Base-by-base conservation (phyloP, 768 basidiomycete genomes). In the Leccinum boreale region DNA sequence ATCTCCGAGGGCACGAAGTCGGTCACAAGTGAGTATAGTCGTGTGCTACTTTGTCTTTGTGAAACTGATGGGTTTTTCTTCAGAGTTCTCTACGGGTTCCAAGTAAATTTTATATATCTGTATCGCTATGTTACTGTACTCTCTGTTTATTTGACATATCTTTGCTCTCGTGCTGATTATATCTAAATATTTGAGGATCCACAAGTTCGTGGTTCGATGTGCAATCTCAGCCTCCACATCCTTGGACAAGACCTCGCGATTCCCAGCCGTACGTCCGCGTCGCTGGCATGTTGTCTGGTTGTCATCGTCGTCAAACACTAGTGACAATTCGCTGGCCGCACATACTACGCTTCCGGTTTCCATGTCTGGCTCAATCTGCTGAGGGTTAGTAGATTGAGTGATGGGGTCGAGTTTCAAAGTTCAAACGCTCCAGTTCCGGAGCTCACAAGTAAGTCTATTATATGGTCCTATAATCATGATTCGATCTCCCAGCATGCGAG, bases 1-100 rank as follows among this genome's bases (percentile, higher is more conserved):
- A 91, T 92, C 75, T 91, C 89, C 7, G 90, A 92, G 77, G 90
- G 90, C 61, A 88, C 84, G 29, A 86, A 86, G 77, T 82, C 81
- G 31, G 85, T 86, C 52, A 87, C 86, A 64, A 87, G 84, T 85
- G 62, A 59, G 84, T 73, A 59, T 24, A 31, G 3, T 49, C 35
- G 35, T 62, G 12, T 56, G 19, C 33, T 1, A 8, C 56, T 31
- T 19, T 29, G 47, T 21, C 0, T 14, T 29, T 42, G 24, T 55
- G 28, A 21, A 5, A 46, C 60, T 63, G 50, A 65, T 59, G 56
- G 52, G 58, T 42, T 47, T 21, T 62, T 61, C 6, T 52, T 59
- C 55, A 81, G 81, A 86, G 73, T 86, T 85, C 76, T 85, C 84
- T 48, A 80, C 82, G 24, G 82, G 80, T 48, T 77, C 82, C 50